phyloP scores from a whole-genome alignment of 2,329 filamentous ascomycete genomes.

The Aspergillus texensis region DNA sequence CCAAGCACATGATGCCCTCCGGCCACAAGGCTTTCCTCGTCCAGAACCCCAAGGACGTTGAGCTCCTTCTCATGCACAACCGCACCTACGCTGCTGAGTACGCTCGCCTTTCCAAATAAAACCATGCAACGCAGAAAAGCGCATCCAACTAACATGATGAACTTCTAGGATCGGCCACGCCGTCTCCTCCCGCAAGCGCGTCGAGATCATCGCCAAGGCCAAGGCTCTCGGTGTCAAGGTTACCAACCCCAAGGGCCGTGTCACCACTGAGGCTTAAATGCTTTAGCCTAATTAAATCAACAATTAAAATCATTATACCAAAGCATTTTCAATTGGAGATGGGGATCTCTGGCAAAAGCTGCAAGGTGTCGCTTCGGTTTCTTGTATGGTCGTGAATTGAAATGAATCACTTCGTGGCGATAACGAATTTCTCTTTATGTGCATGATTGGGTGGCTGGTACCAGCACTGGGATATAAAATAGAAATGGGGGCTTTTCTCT shows the following conservation, averaged over 20 bases:
- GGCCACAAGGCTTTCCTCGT: slow-evolving; percentile 99
- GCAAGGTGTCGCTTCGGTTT: slow-evolving; percentile 16
- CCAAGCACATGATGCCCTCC: slow-evolving; percentile 96
- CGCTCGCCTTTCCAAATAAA: slow-evolving; percentile 35
- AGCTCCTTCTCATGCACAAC: slow-evolving; percentile 99
- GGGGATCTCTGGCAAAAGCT: slow-evolving; percentile 7
- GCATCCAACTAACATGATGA: background rate
- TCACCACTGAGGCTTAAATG: slow-evolving; percentile 83
- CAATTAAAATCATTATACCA: slow-evolving; percentile 27
- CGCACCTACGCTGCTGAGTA: slow-evolving; percentile 98
- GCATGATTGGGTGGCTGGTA: slow-evolving; percentile 6
- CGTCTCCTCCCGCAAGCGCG: slow-evolving; percentile 97
- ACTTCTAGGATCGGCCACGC: slow-evolving; percentile 84
- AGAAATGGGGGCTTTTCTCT: background rate
- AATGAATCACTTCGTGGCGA: slow-evolving; percentile 18
- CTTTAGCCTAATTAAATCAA: slow-evolving; percentile 46
- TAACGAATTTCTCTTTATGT: slow-evolving; percentile 10
- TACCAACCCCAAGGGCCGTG: slow-evolving; percentile 98
- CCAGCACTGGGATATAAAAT: background rate
- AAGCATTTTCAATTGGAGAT: slow-evolving; percentile 7
- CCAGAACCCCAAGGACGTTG: slow-evolving; percentile 92
- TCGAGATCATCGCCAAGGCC: slow-evolving; percentile 95
- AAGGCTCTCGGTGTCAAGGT: slow-evolving; percentile 99
- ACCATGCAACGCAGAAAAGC: background rate
- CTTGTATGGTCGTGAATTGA: slow-evolving; percentile 15